Conservation (phyloP, 1,139 yeast species). For the Nakaseomyces glabratus region DNA sequence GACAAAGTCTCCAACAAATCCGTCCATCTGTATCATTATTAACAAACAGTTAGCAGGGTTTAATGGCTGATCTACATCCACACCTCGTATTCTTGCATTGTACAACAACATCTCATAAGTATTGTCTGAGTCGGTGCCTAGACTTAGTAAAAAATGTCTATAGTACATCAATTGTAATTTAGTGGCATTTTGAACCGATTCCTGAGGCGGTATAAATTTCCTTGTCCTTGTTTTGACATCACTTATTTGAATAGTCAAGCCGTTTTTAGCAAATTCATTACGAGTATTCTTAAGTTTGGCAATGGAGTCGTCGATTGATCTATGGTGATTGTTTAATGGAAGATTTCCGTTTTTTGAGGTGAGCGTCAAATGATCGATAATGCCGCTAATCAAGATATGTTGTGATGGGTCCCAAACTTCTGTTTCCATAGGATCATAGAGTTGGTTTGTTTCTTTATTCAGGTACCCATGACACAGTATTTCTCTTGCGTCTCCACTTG, state of each 20-base stretch:
- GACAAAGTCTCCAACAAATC: conserved; percentile 38
- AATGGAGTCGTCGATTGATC: background rate
- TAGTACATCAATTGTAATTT: conserved; percentile 53
- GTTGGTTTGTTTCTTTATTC: conserved; percentile 28
- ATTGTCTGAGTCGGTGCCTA: conserved; percentile 28
- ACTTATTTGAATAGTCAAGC: conserved; percentile 33
- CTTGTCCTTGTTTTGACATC: conserved; percentile 54
- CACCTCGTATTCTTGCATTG: conserved; percentile 39
- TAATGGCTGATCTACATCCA: conserved; percentile 44
- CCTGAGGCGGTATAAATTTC: conserved; percentile 38
- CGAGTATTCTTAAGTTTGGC: background rate
- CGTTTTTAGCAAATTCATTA: conserved; percentile 10
- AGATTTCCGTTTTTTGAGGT: background rate
- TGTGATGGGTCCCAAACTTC: conserved; percentile 9
- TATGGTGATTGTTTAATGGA: background rate
- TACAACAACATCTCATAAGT: conserved; percentile 31
- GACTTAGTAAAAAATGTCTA: conserved; percentile 35
- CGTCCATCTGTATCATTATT: conserved; percentile 34
- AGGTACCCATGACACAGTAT: conserved; percentile 48
- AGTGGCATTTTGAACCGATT: conserved; percentile 41
- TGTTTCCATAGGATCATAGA: conserved; percentile 16
- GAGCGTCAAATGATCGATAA: conserved; percentile 44
- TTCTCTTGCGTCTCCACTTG: conserved; percentile 51
- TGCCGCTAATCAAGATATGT: conserved; percentile 47
- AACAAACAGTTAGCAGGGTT: conserved; percentile 34